Conservation (phyloP, 495 filamentous ascomycete species). For the Penicillium argentinense region DNA sequence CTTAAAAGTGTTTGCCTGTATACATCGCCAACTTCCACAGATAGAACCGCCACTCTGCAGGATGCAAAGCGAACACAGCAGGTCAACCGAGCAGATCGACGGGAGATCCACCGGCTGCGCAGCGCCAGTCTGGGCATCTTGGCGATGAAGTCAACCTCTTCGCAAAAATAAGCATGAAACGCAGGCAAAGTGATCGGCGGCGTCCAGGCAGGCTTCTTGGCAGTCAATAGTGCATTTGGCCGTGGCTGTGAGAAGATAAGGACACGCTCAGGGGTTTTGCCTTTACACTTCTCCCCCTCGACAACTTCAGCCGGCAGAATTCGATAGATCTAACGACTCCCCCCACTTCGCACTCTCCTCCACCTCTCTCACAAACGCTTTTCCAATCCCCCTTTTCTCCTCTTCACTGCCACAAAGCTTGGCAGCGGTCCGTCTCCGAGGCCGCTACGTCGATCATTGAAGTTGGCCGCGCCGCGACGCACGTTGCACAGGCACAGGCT, state of each 20-base stretch:
- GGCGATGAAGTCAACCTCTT: constrained; percentile 9
- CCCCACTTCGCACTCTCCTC: background rate
- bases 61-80: background rate
- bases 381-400: background rate
- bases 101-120: background rate
- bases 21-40: background rate
- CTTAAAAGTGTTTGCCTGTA: background rate
- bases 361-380: background rate
- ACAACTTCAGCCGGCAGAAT: no score
- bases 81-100: background rate
- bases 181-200: constrained; percentile 15
- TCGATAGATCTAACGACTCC: background rate
- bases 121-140: constrained; percentile 13
- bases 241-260: constrained; percentile 26
- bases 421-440: constrained; percentile 35
- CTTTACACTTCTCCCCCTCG: no score
- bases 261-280: background rate
- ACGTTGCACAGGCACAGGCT: constrained; percentile 15
- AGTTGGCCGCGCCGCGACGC: constrained; percentile 29
- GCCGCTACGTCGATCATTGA: constrained; percentile 35
- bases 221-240: constrained; percentile 18
- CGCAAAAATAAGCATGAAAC: constrained; percentile 15
- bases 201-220: constrained; percentile 13
- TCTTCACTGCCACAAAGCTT: constrained; percentile 38
- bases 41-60: background rate